Evolutionary conservation across 176 grass and related monocot genomes (phyloP), one percentile per base, ranked within the genome.

Genomic region (Triticum dicoccoides): DNA sequence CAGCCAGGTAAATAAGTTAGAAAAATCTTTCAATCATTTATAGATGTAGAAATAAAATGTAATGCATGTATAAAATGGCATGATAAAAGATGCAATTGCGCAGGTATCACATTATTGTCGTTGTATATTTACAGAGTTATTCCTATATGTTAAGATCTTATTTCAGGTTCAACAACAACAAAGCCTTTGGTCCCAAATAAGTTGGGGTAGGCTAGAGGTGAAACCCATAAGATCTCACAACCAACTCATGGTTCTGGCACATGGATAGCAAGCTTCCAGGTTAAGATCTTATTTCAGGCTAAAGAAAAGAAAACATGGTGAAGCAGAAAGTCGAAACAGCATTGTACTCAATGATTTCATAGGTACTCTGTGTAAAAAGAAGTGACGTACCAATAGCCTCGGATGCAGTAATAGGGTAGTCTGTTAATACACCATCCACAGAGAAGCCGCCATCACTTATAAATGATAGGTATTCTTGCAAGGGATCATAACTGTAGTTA

Each of bases 401-500:
- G 3, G 97, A 81, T 73, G 97, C 88, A 87, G 97, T 98, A 76
- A 88, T 72, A 24, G 97, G 97, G 74, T 72, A 65, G 3, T 98
- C 97, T 4, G 97, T 73, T 49, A 98, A 61, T 12, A 98, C 87
- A 64, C 97, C 97, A 89, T 98, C 97, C 68, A 98, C 97, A 30
- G 91, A 88, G 82, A 92, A 98, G 17, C 27, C 69, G 32, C 52
- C 87, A 77, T 88, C 61, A 51, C 82, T 62, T 14, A 92, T 30
- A 61, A 92, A 98, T 32, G 20, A 78, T 15, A 98, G 79, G 73
- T 80, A 89, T 81, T 98, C 94, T 38, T 83, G 64, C 85, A 98
- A 76, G 9, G 96, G 97, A 83, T 98, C 94, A 76, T 94, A 98
- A 84, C 97, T 98, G 54, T 98, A 98, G 76, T 98, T 96, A 14